Evolutionary conservation across 495 filamentous ascomycete genomes (phyloP).

Genomic region (Trichoderma asperelloides): DNA sequence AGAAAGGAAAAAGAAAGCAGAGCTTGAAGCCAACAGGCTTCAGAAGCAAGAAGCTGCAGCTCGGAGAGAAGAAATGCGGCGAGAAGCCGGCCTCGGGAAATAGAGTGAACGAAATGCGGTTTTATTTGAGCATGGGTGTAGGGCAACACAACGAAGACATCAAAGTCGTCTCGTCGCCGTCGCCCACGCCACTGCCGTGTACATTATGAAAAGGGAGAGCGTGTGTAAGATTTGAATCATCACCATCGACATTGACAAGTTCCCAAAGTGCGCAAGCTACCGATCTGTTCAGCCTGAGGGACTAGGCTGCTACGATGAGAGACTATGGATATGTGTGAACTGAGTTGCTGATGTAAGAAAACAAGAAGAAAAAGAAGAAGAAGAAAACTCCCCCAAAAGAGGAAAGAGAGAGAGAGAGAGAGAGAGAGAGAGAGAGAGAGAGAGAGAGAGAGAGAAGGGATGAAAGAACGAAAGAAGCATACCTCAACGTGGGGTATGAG

Average conservation of each 20-base stretch:
- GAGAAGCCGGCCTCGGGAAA: constrained; percentile 26
- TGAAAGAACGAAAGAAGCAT: too few species aligned
- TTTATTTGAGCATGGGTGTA: background rate
- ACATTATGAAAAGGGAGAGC: background rate
- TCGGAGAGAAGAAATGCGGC: constrained; percentile 53
- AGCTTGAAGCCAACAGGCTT: constrained; percentile 21
- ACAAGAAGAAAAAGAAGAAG: background rate
- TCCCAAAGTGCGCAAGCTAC: background rate
- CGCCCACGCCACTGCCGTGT: background rate
- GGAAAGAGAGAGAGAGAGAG: too few species aligned
- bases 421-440: too few species aligned
- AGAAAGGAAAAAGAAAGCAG: constrained; percentile 44
- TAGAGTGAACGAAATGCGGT: background rate
- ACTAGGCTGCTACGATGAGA: background rate
- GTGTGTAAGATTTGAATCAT: background rate
- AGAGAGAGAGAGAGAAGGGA: too few species aligned
- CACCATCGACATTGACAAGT: background rate
- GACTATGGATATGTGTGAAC: background rate
- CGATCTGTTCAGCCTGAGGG: background rate
- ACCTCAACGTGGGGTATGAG: background rate
- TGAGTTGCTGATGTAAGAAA: background rate
- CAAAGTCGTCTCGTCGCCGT: background rate
- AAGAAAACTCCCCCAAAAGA: too few species aligned
- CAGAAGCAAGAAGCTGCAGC: constrained; percentile 53
- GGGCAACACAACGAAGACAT: background rate